phyloP scores from a whole-genome alignment of 148 eudicot genomes.

The Drosera capensis region DNA sequence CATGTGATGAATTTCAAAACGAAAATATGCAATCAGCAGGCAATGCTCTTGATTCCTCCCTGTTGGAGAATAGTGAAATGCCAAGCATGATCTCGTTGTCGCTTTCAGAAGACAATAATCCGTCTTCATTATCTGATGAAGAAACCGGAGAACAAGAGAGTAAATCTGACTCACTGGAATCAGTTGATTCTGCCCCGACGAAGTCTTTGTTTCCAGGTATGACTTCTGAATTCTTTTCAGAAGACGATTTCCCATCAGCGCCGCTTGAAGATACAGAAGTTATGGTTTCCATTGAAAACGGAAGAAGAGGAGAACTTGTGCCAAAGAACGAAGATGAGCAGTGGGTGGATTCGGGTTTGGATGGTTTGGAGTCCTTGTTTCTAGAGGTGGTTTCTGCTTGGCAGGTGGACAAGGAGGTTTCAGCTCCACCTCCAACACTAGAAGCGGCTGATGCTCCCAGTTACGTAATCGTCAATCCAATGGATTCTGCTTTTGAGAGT shows the following conservation, averaged over 20 bases:
- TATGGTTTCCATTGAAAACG: not conserved
- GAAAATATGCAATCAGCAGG: no score
- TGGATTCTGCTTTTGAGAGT: constrained; percentile 8
- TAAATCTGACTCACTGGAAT: not conserved
- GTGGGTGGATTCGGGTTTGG: constrained; percentile 10
- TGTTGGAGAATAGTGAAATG: no score
- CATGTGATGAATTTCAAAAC: no score
- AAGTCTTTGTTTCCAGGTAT: constrained; percentile 12
- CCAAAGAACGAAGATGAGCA: constrained; percentile 8
- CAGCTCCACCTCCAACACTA: constrained; percentile 14
- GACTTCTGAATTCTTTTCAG: constrained; percentile 8
- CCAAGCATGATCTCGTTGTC: no score
- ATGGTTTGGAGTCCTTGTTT: constrained; percentile 13
- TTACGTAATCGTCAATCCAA: constrained; percentile 3
- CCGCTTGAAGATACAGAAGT: constrained; percentile 4
- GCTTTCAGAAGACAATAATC: no score
- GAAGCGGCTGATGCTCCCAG: constrained; percentile 4
- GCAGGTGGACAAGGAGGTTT: constrained; percentile 7
- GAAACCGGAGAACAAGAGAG: not conserved
- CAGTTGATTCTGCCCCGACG: constrained; percentile 11
- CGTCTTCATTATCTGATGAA: no score
- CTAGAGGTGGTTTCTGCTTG: constrained; percentile 13
- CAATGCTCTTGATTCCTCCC: no score
- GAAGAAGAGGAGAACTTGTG: constrained; percentile 1
- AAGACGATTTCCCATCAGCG: constrained; percentile 11